These are phyloP conservation scores for Trichoderma koningii DNA, from an alignment of 2,329 filamentous ascomycete species.

Conservation along the genomic window DNA sequence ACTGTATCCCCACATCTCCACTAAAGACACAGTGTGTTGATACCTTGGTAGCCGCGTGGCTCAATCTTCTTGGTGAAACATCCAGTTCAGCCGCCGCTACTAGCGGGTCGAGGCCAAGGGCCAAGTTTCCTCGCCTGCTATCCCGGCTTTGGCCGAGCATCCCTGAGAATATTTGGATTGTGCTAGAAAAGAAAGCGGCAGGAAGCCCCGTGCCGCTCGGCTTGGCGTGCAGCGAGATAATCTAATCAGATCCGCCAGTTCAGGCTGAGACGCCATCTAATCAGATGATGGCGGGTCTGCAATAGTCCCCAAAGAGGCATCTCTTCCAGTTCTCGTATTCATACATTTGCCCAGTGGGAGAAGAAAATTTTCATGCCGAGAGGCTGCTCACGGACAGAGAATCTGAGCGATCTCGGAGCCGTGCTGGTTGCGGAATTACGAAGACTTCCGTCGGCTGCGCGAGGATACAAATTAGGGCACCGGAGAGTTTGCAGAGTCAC, in stretches of 20 bases:
- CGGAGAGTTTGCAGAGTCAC: neutral
- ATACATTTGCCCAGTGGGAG: neutral
- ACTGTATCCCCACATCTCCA: neutral
- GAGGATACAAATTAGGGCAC: neutral
- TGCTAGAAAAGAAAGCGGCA: too few relatives aligned
- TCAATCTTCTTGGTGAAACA: too few relatives aligned
- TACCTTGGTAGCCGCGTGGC: too few relatives aligned
- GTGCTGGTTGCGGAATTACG: neutral
- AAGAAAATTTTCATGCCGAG: neutral
- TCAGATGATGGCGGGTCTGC: constrained; percentile 1
- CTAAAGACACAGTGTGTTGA: neutral
- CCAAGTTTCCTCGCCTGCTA: neutral
- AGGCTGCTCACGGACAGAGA: neutral
- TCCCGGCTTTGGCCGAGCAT: neutral
- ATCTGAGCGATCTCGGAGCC: neutral
- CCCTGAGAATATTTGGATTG: constrained; percentile 7
- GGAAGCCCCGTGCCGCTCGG: constrained; percentile 32
- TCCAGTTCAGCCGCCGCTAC: too few relatives aligned
- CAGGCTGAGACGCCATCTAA: constrained; percentile 22
- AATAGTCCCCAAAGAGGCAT: neutral
- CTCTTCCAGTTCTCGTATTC: neutral
- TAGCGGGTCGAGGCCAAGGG: neutral
- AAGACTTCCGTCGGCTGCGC: neutral
- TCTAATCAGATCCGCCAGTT: constrained; percentile 19
- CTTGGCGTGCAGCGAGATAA: constrained; percentile 18